phyloP scores from a whole-genome alignment of 2,329 filamentous ascomycete species.

The Nemania bipapillata region DNA sequence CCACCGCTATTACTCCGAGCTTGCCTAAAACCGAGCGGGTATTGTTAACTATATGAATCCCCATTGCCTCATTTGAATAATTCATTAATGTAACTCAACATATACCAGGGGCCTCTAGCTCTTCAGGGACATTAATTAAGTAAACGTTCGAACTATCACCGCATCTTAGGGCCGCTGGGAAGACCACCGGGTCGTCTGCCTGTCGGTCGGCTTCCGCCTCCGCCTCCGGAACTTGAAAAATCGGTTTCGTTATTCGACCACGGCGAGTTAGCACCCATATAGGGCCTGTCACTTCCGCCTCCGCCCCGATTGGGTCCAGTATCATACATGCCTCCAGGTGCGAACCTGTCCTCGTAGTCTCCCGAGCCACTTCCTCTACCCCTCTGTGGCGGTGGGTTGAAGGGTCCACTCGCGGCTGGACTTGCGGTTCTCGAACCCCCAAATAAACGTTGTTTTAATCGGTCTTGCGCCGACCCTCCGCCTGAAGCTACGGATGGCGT shows the following conservation, averaged over 20 bases:
- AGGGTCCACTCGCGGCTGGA: conserved; percentile 61
- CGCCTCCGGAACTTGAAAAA: conserved; percentile 53
- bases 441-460: conserved; percentile 83
- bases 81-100: background rate
- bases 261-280: conserved; percentile 60
- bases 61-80: background rate
- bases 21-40: background rate
- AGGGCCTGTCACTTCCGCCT: conserved; percentile 52
- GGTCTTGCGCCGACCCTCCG: conserved; percentile 77
- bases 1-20: background rate
- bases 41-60: conserved; percentile 8
- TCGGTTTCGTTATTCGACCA: conserved; percentile 59
- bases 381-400: conserved; percentile 58
- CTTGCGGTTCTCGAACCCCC: conserved; percentile 69
- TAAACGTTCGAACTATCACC: conserved; percentile 49
- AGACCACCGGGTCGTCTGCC: conserved; percentile 53
- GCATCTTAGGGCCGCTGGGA: conserved; percentile 56
- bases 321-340: conserved; percentile 60
- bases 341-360: conserved; percentile 61
- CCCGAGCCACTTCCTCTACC: conserved; percentile 50
- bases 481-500: conserved; percentile 51
- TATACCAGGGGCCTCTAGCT: background rate
- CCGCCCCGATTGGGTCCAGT: conserved; percentile 38
- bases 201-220: conserved; percentile 53
- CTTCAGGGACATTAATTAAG: background rate